Evolutionary conservation across 352 stramenopile species (phyloP).

Genomic region (Blastocystis sp.): DNA sequence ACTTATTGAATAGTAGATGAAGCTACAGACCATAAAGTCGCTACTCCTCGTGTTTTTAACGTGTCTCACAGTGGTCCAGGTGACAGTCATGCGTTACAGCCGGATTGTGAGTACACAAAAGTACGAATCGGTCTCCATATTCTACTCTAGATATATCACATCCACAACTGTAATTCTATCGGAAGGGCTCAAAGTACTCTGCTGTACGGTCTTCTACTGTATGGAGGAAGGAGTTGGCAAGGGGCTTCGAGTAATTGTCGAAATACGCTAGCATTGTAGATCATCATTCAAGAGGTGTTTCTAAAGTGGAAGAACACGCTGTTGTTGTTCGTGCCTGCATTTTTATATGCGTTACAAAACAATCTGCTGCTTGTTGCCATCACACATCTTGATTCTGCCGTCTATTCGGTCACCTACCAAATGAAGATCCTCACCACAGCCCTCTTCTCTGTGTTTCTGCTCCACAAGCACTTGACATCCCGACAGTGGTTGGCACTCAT

Average conservation of each 20-base stretch:
- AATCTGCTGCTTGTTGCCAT: constrained; percentile 74
- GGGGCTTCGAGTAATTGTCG: not conserved
- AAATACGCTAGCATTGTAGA: not conserved
- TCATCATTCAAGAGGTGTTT: constrained; percentile 55
- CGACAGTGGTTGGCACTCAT: constrained; percentile 75
- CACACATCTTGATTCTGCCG: constrained; percentile 74
- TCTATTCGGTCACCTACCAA: constrained; percentile 81
- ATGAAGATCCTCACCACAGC: constrained; percentile 81
- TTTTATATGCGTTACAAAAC: constrained; percentile 80
- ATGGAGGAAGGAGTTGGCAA: constrained; percentile 36
- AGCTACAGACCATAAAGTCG: constrained; percentile 28
- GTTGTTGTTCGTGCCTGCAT: constrained; percentile 69
- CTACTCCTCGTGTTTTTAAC: constrained; percentile 56
- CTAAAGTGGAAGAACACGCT: constrained; percentile 33
- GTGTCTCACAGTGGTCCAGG: constrained; percentile 46
- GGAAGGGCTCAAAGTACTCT: constrained; percentile 72
- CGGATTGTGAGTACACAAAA: constrained; percentile 61
- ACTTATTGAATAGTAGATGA: not conserved
- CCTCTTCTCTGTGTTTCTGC: constrained; percentile 76
- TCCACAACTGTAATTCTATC: constrained; percentile 75
- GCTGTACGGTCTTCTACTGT: constrained; percentile 61
- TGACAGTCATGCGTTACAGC: constrained; percentile 67
- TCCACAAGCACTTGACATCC: constrained; percentile 70
- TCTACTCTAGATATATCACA: constrained; percentile 70
- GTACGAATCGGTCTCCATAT: not conserved